Conservation (phyloP, 495 filamentous ascomycete genomes). For the Talaromyces wortmannii region DNA sequence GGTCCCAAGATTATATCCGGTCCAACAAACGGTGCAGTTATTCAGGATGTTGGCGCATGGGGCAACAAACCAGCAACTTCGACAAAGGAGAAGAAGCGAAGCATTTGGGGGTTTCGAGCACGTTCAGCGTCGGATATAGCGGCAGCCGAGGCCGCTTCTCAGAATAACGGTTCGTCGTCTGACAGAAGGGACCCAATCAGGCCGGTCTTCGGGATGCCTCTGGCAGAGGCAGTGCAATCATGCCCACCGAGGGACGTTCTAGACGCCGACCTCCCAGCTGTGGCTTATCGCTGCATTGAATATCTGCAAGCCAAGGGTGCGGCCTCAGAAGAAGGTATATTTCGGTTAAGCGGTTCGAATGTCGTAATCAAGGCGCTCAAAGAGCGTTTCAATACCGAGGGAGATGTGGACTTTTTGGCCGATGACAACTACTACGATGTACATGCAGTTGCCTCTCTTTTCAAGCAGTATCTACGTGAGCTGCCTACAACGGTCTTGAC, state of each 20-base stretch:
- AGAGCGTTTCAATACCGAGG: constrained; percentile 89
- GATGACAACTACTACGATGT: constrained; percentile 90
- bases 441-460: constrained; percentile 87
- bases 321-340: constrained; percentile 86
- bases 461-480: constrained; percentile 92
- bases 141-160: constrained; percentile 8
- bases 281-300: constrained; percentile 93
- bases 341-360: constrained; percentile 90
- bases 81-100: constrained; percentile 79
- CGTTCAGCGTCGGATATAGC: constrained; percentile 55
- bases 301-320: constrained; percentile 84
- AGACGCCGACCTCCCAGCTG: constrained; percentile 74
- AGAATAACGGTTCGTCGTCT: constrained; percentile 24
- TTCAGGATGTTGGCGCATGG: constrained; percentile 83
- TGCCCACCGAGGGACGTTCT: constrained; percentile 64
- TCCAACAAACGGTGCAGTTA: constrained; percentile 78
- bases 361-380: constrained; percentile 85
- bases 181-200: constrained; percentile 54
- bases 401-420: constrained; percentile 80
- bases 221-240: constrained; percentile 80
- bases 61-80: constrained; percentile 62
- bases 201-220: constrained; percentile 77
- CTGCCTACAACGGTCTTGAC: constrained; percentile 87
- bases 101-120: constrained; percentile 87
- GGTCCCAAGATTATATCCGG: constrained; percentile 68